Conservation (phyloP, 2,329 filamentous ascomycete genomes). For the Exophiala spinifera region DNA sequence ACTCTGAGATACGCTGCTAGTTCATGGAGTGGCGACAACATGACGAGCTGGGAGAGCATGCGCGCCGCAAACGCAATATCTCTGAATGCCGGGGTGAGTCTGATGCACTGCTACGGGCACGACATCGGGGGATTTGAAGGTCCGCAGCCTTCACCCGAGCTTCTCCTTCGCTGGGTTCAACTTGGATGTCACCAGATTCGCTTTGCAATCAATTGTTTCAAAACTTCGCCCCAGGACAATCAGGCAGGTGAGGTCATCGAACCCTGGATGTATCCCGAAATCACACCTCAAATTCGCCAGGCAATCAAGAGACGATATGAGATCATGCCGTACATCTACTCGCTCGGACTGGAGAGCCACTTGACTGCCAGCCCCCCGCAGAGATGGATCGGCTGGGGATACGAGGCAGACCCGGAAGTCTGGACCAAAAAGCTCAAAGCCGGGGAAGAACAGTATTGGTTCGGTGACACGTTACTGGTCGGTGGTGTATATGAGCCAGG, state of each 20-base stretch:
- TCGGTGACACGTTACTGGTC: conserved; percentile 64
- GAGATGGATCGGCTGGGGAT: conserved; percentile 71
- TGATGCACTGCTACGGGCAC: conserved; percentile 69
- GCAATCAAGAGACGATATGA: conserved; percentile 70
- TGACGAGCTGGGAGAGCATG: conserved; percentile 71
- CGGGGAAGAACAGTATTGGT: conserved; percentile 71
- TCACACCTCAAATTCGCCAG: conserved; percentile 59
- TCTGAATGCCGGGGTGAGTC: conserved; percentile 64
- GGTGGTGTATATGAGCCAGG: conserved; percentile 66
- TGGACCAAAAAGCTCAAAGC: conserved; percentile 60
- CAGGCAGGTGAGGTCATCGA: conserved; percentile 70
- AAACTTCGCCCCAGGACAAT: conserved; percentile 65
- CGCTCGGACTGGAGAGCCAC: conserved; percentile 61
- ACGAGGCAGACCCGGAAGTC: conserved; percentile 63
- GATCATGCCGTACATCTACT: conserved; percentile 69
- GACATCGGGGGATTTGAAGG: conserved; percentile 74
- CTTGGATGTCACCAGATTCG: conserved; percentile 66
- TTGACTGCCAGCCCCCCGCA: conserved; percentile 61
- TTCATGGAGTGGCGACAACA: conserved; percentile 72
- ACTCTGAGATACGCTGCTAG: conserved; percentile 69
- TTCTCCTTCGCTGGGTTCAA: conserved; percentile 71
- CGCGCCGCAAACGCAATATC: conserved; percentile 68
- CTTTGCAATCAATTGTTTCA: conserved; percentile 77
- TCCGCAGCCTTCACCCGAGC: conserved; percentile 66
- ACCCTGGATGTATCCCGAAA: conserved; percentile 73